Evolutionary conservation across 768 basidiomycete genomes (phyloP).

Genomic region (Russula griseocarnosa): DNA sequence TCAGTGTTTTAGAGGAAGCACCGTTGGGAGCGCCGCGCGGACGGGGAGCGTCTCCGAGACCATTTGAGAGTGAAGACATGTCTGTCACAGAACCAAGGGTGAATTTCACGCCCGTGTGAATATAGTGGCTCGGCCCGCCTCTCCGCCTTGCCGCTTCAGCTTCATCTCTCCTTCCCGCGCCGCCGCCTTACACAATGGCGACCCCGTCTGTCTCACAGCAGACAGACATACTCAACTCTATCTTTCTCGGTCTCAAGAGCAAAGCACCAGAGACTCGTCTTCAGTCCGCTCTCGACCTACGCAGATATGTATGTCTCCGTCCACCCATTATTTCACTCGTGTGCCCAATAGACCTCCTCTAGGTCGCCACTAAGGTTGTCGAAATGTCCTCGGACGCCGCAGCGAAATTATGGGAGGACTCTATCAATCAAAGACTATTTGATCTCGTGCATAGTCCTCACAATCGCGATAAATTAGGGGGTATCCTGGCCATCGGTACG

Average conservation of each 20-base stretch:
- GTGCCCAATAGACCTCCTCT: conserved; percentile 19
- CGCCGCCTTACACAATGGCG: conserved; percentile 46
- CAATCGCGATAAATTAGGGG: conserved; percentile 77
- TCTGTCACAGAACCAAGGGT: conserved; percentile 13
- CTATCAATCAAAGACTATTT: conserved; percentile 73
- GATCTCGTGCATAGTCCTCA: conserved; percentile 80
- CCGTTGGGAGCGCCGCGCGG: conserved; percentile 19
- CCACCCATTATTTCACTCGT: not conserved
- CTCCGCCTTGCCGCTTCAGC: not conserved
- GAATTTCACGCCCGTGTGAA: not conserved
- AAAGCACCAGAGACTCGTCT: conserved; percentile 60
- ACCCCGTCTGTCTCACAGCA: conserved; percentile 54
- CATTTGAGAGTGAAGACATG: conserved; percentile 21
- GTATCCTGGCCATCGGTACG: conserved; percentile 82
- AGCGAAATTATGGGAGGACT: conserved; percentile 81
- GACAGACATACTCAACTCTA: conserved; percentile 57
- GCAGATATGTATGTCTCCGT: conserved; percentile 59
- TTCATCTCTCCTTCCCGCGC: not conserved
- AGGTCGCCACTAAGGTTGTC: conserved; percentile 70
- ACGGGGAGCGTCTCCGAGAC: conserved; percentile 10
- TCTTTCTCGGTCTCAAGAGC: conserved; percentile 64
- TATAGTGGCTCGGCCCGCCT: not conserved
- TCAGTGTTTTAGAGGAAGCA: conserved; percentile 43
- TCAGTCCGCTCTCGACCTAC: conserved; percentile 66
- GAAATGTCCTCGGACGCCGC: conserved; percentile 82